Base-by-base conservation (phyloP, 768 basidiomycete genomes). In the Tylopilus vinaceipallidus region DNA sequence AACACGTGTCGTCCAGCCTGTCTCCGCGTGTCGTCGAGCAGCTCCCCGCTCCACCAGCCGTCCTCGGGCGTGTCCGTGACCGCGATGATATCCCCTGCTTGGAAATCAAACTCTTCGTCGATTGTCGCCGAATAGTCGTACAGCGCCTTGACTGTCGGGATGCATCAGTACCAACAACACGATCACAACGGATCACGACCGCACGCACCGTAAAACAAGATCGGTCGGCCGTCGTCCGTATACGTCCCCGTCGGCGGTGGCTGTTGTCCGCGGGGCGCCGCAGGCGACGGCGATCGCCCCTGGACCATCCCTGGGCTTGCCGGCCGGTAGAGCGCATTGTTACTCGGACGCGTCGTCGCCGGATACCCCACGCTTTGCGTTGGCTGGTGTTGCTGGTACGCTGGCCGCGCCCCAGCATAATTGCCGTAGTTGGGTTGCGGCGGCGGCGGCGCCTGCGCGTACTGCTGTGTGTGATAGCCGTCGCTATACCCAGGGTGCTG, bases 51-150 rank as follows among this genome's bases (percentile, higher is more conserved):
- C 95, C 95, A 98, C 95, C 95, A 98, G 1, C 95, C 95, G 60
- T 97, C 95, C 59, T 94, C 93, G 5, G 93, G 93, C 6, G 93
- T 95, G 19, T 84, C 79, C 0, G 91, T 95, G 10, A 98, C 95
- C 7, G 94, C 95, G 56, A 98, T 97, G 56, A 97, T 90, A 69
- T 98, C 95, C 3, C 89, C 91, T 19, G 84, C 75, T 64, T 94
- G 91, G 82, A 98, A 98, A 66, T 95, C 89, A 67, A 98, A 98
- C 71, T 98, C 95, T 63, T 95, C 92, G 2, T 89, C 85, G 54
- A 88, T 90, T 11, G 86, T 84, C 14, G 90, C 91, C 1, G 71
- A 70, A 59, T 94, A 95, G 67, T 93, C 88, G 64, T 91, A 95
- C 55, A 95, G 71, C 33, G 93, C 93, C 75, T 91, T 90, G 52